Percentiles rank a stretch among this genome's conserved stretches.
phyloP scores from a whole-genome alignment of 140 eudicot genomes.

The Senecio squalidus region DNA sequence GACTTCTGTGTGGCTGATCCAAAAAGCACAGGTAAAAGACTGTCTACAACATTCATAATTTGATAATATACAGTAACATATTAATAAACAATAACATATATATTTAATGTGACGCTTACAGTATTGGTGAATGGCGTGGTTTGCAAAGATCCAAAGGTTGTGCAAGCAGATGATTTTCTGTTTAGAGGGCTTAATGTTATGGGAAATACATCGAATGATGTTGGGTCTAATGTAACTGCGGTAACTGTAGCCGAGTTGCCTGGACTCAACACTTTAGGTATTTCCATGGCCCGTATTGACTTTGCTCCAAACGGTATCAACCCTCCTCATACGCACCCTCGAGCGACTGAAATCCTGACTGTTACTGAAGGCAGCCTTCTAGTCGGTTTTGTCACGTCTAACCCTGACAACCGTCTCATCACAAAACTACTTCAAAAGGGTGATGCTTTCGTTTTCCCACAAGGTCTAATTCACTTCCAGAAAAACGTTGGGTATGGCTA shows the following conservation, averaged over 20 bases:
- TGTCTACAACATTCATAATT: too few species aligned
- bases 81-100: not conserved
- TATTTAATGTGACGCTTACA: not conserved
- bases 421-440: slow-evolving; percentile 19
- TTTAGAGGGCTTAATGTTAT: slow-evolving; percentile 22
- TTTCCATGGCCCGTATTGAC: slow-evolving; percentile 26
- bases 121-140: slow-evolving; percentile 37
- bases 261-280: slow-evolving; percentile 25
- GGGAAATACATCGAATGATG: slow-evolving; percentile 20
- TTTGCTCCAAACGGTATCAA: slow-evolving; percentile 19
- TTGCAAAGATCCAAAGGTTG: slow-evolving; percentile 32
- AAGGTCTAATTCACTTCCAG: slow-evolving; percentile 25
- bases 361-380: slow-evolving; percentile 10
- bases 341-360: slow-evolving; percentile 22
- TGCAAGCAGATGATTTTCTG: slow-evolving; percentile 26
- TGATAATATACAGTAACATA: not conserved
- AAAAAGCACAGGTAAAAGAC: not conserved
- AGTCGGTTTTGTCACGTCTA: slow-evolving; percentile 22
- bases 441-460: slow-evolving; percentile 20
- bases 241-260: slow-evolving; percentile 14
- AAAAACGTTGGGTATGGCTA: not conserved
- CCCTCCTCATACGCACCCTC: slow-evolving; percentile 28
- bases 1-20: slow-evolving; percentile 44
- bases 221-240: slow-evolving; percentile 20
- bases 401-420: slow-evolving; percentile 17